These are phyloP conservation scores for Harrya chromipes DNA, from an alignment of 768 basidiomycete genomes.

Conservation along the genomic window DNA sequence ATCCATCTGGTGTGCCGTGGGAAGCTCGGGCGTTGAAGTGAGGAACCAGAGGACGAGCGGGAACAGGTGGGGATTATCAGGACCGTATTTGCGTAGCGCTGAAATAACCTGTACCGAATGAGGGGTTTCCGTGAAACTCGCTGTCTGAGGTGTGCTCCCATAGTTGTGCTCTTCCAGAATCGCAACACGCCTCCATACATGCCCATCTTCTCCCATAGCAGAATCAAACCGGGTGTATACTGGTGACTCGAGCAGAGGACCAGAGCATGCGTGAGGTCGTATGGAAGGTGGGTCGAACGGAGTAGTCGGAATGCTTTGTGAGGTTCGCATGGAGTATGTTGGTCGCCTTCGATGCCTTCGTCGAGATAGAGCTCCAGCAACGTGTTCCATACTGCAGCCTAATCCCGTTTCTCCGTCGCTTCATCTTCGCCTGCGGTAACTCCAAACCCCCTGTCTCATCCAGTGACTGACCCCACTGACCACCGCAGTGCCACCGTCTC, in stretches of 20 bases:
- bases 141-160: background rate
- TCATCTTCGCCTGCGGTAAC: constrained; percentile 37
- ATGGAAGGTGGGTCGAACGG: constrained; percentile 57
- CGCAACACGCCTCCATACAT: constrained; percentile 96
- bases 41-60: constrained; percentile 87
- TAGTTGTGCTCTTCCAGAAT: constrained; percentile 67
- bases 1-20: constrained; percentile 69
- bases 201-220: constrained; percentile 89
- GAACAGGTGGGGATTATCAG: constrained; percentile 70
- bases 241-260: constrained; percentile 84
- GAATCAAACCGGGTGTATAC: constrained; percentile 82
- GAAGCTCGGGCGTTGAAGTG: constrained; percentile 73
- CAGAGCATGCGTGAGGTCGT: constrained; percentile 90
- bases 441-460: constrained; percentile 31
- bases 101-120: constrained; percentile 54
- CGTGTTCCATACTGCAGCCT: constrained; percentile 92
- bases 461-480: constrained; percentile 78
- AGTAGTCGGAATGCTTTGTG: constrained; percentile 76
- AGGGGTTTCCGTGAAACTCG: constrained; percentile 30
- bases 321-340: constrained; percentile 7
- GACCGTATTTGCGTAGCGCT: constrained; percentile 74
- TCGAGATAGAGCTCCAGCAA: constrained; percentile 90
- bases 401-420: constrained; percentile 58
- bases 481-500: constrained; percentile 78
- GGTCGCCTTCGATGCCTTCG: constrained; percentile 26